Base-by-base conservation (phyloP, 129 eudicot genomes). In the Centella asiatica region DNA sequence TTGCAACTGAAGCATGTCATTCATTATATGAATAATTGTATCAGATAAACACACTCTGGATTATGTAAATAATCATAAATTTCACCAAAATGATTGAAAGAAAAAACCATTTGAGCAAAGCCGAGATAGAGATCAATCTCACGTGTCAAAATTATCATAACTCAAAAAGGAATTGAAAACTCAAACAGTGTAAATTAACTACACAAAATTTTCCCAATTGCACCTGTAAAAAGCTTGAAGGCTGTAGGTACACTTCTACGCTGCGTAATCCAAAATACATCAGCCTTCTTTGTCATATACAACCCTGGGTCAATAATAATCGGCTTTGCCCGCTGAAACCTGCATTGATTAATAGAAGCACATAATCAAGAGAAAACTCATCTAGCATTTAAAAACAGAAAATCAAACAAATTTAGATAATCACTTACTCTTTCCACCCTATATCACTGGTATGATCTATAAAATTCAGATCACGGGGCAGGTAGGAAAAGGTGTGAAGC, bases 141-240 rank as follows among this genome's bases (percentile, higher is more conserved):
- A 22, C 13, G 24, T 24, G 29, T 17, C 25, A 20, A 24, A 50
- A 23, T 10, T 50, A 53, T 10, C 33, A 27, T 5, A 26, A 53
- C 24, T 11, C 57, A 53, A 53, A 26, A 0, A 27, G 17, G 13
- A 53, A 27, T 0, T 1, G 2, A 4, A 8, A 14, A 11, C 13
- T 5, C 15, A 10, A 9, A 25, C 20, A 52, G 19, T 13, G 24
- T 29, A 48, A 17, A 54, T 9, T 28, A 31, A 17, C 7, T 28
- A 52, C 25, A 31, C 64, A 36, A 40, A 24, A 17, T 39, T 40
- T 4, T 19, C n/a, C 18, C 19, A 6, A 1, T 20, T 23, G 50
- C 71, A 85, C 97, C 97, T 71, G 94, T 89, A 72, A 82, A 89
- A 53, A 89, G 83, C 57, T 89, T 89, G 73, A 85, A 89, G 3